Percentiles rank a stretch among this genome's conserved stretches.
Evolutionary conservation across 257 asterid genomes (phyloP).

Genomic region (Solanum appendiculatum): DNA sequence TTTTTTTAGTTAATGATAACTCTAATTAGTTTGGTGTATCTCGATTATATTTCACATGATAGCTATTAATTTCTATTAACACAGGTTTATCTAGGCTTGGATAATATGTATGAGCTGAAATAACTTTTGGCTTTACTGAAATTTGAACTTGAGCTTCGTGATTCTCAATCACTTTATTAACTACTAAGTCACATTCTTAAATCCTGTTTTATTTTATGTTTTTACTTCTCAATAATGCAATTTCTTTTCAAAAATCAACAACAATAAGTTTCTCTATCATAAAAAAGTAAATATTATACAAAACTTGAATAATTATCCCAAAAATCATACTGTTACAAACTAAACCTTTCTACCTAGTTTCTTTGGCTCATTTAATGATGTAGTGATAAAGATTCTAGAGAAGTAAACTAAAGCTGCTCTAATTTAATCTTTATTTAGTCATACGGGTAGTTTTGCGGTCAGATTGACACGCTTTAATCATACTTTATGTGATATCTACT

Average conservation of each 20-base stretch:
- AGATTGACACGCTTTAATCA: not conserved
- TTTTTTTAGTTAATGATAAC: not conserved
- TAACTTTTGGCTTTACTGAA: not conserved
- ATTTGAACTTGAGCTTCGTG: rapidly evolving
- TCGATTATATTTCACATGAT: not conserved
- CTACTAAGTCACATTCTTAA: not conserved
- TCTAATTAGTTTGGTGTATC: not conserved
- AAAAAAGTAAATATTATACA: not conserved
- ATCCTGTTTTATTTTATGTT: not conserved
- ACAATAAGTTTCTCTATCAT: not conserved
- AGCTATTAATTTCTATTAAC: too few relatives aligned
- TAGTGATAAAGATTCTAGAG: not conserved
- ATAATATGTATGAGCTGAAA: not conserved
- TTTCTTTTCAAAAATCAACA: not conserved
- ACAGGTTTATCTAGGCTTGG: rapidly evolving
- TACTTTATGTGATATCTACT: not conserved
- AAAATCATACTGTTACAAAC: not conserved
- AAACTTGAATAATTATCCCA: not conserved
- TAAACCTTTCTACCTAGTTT: not conserved
- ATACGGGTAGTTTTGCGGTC: not conserved
- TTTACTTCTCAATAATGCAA: not conserved
- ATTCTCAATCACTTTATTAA: not conserved
- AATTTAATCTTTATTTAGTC: not conserved
- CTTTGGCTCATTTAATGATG: not conserved
- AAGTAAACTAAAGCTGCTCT: not conserved